These are phyloP conservation scores for Saturnispora zaruensis DNA, from an alignment of 805 yeast genomes.

Conservation along the genomic window DNA sequence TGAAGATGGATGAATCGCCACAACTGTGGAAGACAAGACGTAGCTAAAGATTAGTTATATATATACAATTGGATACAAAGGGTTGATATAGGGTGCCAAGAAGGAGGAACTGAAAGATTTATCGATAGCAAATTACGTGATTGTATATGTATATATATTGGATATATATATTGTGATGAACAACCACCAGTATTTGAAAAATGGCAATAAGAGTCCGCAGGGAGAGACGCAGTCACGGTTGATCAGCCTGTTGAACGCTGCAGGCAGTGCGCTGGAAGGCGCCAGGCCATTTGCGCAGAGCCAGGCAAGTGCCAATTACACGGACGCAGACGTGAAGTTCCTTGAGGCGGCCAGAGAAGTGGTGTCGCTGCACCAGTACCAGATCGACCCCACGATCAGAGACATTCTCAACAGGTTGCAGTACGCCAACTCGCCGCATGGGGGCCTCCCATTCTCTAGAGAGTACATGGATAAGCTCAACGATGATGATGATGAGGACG, in stretches of 20 bases:
- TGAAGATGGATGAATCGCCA: background rate
- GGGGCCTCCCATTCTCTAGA: slow-evolving; percentile 35
- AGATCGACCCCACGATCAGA: slow-evolving; percentile 55
- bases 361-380: slow-evolving; percentile 32
- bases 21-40: background rate
- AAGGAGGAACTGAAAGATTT: background rate
- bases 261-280: background rate
- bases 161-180: background rate
- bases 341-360: slow-evolving; percentile 56
- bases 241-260: background rate
- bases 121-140: background rate
- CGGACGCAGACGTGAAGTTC: slow-evolving; percentile 46
- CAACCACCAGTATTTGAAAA: background rate
- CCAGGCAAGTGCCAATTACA: slow-evolving; percentile 5
- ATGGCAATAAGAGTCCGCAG: background rate
- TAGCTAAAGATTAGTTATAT: background rate
- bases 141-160: background rate
- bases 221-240: background rate
- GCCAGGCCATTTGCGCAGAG: background rate
- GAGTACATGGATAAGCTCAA: slow-evolving; percentile 14
- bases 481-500: background rate
- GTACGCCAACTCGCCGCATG: slow-evolving; percentile 52
- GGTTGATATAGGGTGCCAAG: background rate
- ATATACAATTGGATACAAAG: background rate
- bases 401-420: slow-evolving; percentile 52